These are phyloP conservation scores for Clitoria ternatea DNA, from an alignment of 306 rosid species.

Conservation along the genomic window DNA sequence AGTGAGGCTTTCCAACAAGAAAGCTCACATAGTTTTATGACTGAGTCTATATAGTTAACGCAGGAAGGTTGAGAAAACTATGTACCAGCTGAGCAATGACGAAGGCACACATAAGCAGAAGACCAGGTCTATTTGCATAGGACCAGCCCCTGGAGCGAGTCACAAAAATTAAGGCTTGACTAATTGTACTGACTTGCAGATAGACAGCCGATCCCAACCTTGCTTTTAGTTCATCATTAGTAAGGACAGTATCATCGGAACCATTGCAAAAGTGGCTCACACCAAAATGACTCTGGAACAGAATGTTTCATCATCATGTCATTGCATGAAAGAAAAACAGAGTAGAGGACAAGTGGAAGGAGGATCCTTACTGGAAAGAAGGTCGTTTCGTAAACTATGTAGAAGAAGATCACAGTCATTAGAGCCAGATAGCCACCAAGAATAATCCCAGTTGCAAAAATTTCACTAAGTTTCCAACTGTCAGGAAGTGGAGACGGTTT, in stretches of 20 bases:
- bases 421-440: conserved; percentile 57
- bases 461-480: conserved; percentile 69
- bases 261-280: conserved; percentile 28
- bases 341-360: background rate
- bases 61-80: background rate
- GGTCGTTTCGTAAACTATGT: conserved; percentile 29
- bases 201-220: conserved; percentile 53
- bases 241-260: background rate
- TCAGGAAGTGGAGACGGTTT: conserved; percentile 66
- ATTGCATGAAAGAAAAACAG: background rate
- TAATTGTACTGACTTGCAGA: conserved; percentile 66
- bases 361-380: conserved; percentile 44
- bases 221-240: background rate
- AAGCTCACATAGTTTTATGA: background rate
- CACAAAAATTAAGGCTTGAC: conserved; percentile 65
- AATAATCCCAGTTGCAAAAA: conserved; percentile 59
- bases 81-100: conserved; percentile 61
- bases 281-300: conserved; percentile 36
- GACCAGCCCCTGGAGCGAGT: conserved; percentile 72
- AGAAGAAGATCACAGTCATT: conserved; percentile 55
- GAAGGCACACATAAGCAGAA: conserved; percentile 51
- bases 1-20: background rate
- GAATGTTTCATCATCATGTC: background rate
- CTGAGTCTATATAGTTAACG: background rate
- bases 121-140: conserved; percentile 54